Conservation (phyloP, 176 grass and related monocot genomes). For the Hordeum marinum region DNA sequence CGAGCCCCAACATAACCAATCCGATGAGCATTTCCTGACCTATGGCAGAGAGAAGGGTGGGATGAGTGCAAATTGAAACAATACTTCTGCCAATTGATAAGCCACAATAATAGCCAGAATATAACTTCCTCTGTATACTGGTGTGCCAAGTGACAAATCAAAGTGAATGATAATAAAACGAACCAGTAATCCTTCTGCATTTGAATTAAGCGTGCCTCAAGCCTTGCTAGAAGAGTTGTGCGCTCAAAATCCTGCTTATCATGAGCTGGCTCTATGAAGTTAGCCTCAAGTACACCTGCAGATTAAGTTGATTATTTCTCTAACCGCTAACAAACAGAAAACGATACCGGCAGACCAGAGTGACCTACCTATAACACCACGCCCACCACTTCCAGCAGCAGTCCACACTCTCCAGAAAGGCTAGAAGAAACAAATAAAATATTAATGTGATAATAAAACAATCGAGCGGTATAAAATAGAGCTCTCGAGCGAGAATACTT, state of each 20-base stretch:
- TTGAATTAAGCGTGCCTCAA: slow-evolving; percentile 72
- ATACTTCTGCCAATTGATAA: not conserved
- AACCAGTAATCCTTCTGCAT: slow-evolving; percentile 98
- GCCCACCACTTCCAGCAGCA: slow-evolving; percentile 92
- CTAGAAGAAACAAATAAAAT: slow-evolving; percentile 49
- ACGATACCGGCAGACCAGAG: slow-evolving; percentile 1
- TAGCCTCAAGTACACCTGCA: slow-evolving; percentile 90
- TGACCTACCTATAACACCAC: slow-evolving; percentile 90
- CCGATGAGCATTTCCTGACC: slow-evolving; percentile 70
- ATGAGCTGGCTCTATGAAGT: slow-evolving; percentile 97
- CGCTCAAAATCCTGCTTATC: slow-evolving; percentile 99
- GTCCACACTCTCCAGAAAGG: slow-evolving; percentile 99
- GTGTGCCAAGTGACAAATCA: not conserved
- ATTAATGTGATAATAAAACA: not conserved
- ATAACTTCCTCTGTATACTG: not conserved
- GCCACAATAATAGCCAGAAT: not conserved
- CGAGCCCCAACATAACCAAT: slow-evolving; percentile 69
- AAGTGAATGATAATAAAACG: slow-evolving; percentile 21
- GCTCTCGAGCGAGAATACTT: not conserved
- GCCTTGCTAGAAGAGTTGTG: slow-evolving; percentile 89
- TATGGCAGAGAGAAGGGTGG: slow-evolving; percentile 15
- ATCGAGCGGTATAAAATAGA: slow-evolving; percentile 2
- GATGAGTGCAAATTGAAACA: not conserved
- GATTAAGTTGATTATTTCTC: slow-evolving; percentile 19
- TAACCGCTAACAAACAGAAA: not conserved